Evolutionary conservation across 179 eudicot species (phyloP), one percentile per base, ranked within the genome.

Genomic region (Gypsophila paniculata): DNA sequence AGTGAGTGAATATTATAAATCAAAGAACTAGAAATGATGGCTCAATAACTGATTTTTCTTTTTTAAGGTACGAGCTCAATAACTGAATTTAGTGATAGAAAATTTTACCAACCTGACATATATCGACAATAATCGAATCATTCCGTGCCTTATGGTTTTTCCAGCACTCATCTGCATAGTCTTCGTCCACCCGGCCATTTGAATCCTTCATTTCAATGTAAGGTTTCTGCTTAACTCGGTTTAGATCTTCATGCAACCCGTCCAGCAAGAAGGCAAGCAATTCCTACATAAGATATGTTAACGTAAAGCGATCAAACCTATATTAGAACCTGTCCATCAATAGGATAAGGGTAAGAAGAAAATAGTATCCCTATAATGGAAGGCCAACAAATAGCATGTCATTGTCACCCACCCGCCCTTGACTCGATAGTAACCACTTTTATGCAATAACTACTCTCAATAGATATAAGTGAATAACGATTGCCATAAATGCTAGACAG

Each of bases 251-350:
- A 85, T 92, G 99, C 85, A 95, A 78, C 51, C 98, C 99, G 78
- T 95, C 99, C 86, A 95, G 81, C 80, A 95, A 83, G 77, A 95
- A 95, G 70, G 99, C 99, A 81, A 95, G 97, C 78, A 95, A 90
- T 84, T 95, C 98, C 99, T 95, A 78, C 62, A 74, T 49, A 53
- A 77, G 18, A 70, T 49, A 66, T 63, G 61, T 26, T 46, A 68
- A 62, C 12, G 53, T 57, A 54, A 21, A 70, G 73, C 17, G 29
- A 61, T 52, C 57, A 42, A 60, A 38, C 49, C 70, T 34, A 58
- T 70, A 34, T 17, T 44, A 70, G 51, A 72, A 72, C 14, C 15
- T 39, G 13, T 17, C 26, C 51, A 38, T n/a, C 34, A 15, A 36
- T 25, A 74, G n/a, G 18, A 65, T 26, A 70, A 64, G 18, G 57